Base-by-base conservation (phyloP, 371 early-diverging fungal genomes). In the Zopfochytrium polystomum region DNA sequence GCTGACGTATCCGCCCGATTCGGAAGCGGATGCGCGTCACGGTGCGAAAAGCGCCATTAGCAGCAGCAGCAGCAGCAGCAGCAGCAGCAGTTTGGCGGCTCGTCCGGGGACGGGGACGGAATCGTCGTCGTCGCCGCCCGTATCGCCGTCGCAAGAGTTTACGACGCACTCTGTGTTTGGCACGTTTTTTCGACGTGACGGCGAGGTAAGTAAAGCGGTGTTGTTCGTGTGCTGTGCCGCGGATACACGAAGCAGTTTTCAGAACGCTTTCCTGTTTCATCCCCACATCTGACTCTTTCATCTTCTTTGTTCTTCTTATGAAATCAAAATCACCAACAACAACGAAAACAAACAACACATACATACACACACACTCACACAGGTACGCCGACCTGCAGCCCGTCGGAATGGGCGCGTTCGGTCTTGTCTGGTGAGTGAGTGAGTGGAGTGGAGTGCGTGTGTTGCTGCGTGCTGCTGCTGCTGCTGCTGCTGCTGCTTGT, bases 391-490 rank as follows among this genome's bases (percentile, higher is more conserved):
- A 92, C 76, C 80, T 94, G 56, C 89, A 93, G 66, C 93, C 95
- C 29, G 89, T 96, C n/a, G 96, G 96, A 48, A 91, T 95, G 91
- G 96, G 96, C 49, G 93, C 95, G 4, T 96, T 95, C 73, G 96
- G 96, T 61, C 80, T 95, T 15, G 96, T 96, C 20, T 94, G 93
- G 92, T 93, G 83, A 72, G 78, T 64, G 47, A 2, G 13, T 13
- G 7, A 2, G n/a, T n/a, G n/a, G n/a, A n/a, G n/a, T n/a, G n/a
- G n/a, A n/a, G n/a, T n/a, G n/a, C n/a, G n/a, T n/a, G n/a, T n/a
- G n/a, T n/a, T n/a, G n/a, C n/a, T n/a, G n/a, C n/a, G n/a, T n/a
- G n/a, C n/a, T n/a, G n/a, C n/a, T n/a, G n/a, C n/a, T n/a, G n/a
- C n/a, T n/a, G n/a, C n/a, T n/a, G n/a, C n/a, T n/a, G n/a, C n/a